phyloP scores from a whole-genome alignment of 2,329 filamentous ascomycete genomes.

The Cercospora sesami region DNA sequence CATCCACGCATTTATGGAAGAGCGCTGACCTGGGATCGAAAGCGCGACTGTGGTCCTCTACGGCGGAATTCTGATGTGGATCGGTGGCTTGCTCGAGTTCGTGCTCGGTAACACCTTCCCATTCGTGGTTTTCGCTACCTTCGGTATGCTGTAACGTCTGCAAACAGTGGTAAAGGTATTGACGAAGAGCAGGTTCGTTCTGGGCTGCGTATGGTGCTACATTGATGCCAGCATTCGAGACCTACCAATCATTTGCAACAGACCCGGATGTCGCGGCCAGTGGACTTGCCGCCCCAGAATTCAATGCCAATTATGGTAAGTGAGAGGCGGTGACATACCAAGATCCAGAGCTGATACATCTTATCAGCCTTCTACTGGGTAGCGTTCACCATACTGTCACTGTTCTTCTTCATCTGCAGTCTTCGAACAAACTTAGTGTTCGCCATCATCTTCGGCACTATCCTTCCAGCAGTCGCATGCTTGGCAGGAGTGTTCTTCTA shows the following conservation, averaged over 20 bases:
- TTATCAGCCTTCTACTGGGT: constrained; percentile 24
- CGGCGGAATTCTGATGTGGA: constrained; percentile 28
- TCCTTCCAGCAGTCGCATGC: constrained; percentile 16
- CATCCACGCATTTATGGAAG: not conserved
- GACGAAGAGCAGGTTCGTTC: constrained; percentile 22
- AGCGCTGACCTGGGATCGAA: not conserved
- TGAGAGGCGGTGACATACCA: not conserved
- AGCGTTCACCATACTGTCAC: constrained; percentile 24
- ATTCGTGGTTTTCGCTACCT: constrained; percentile 28
- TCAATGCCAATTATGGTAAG: constrained; percentile 23
- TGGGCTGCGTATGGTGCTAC: constrained; percentile 23
- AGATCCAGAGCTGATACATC: not conserved
- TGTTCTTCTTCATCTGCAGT: constrained; percentile 27
- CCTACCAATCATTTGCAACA: constrained; percentile 21
- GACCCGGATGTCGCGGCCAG: constrained; percentile 16
- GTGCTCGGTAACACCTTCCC: constrained; percentile 30
- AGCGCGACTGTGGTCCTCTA: constrained; percentile 28
- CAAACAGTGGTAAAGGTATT: not conserved
- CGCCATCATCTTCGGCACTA: constrained; percentile 22
- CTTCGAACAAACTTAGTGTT: constrained; percentile 27
- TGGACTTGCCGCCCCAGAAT: constrained; percentile 16
- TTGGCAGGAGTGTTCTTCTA: constrained; percentile 25
- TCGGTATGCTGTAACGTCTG: constrained; percentile 16
- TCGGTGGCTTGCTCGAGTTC: constrained; percentile 25
- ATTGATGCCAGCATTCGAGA: constrained; percentile 23